Percentiles rank a stretch among this genome's conserved stretches.
These are phyloP conservation scores for Pseudopithomyces chartarum DNA, from an alignment of 2,329 filamentous ascomycete species.

Conservation along the genomic window DNA sequence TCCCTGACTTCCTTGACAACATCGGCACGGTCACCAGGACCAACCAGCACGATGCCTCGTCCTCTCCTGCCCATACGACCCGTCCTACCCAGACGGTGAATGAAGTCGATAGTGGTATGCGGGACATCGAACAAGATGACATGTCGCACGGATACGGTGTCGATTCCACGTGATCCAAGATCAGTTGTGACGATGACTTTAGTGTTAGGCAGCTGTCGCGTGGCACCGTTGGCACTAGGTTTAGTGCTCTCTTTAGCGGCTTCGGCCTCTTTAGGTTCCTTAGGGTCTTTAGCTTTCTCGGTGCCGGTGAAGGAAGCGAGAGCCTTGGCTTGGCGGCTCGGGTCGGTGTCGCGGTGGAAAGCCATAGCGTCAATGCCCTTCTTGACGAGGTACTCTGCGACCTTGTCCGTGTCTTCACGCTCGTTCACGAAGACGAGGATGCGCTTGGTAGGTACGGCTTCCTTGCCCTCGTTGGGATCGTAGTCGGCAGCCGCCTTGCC, in stretches of 20 bases:
- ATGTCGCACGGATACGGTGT: constrained; percentile 87
- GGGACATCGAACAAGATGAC: constrained; percentile 98
- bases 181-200: constrained; percentile 96
- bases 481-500: constrained; percentile 69
- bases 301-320: constrained; percentile 68
- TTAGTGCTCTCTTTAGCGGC: neutral
- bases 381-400: constrained; percentile 76
- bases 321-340: constrained; percentile 76
- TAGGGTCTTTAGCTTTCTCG: constrained; percentile 18
- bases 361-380: constrained; percentile 91
- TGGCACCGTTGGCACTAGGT: neutral
- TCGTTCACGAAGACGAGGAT: constrained; percentile 98
- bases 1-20: constrained; percentile 90
- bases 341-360: constrained; percentile 81
- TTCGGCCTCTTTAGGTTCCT: constrained; percentile 14
- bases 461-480: constrained; percentile 51
- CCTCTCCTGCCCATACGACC: constrained; percentile 92
- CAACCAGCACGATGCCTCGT: constrained; percentile 86
- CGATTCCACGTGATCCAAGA: constrained; percentile 88
- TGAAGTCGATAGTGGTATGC: constrained; percentile 96
- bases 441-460: constrained; percentile 72
- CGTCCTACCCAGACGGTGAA: constrained; percentile 89
- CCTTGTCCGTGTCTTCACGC: constrained; percentile 81
- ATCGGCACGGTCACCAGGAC: constrained; percentile 86
- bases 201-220: constrained; percentile 69